Base-by-base conservation (phyloP, 2,329 filamentous ascomycete species). In the Elsinoe perseae region DNA sequence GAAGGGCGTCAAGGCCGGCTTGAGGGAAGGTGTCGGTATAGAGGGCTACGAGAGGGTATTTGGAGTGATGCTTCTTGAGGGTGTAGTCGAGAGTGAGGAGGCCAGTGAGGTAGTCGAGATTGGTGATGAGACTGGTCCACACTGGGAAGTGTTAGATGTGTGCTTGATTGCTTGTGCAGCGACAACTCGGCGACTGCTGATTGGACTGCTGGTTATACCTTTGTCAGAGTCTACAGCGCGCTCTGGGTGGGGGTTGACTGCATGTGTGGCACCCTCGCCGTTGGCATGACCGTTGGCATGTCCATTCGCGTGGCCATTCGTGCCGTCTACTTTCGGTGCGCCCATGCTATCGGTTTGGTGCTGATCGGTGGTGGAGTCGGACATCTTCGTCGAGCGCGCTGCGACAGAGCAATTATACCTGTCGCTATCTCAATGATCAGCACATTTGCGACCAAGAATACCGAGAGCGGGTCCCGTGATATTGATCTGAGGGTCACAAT, bases 51-150 rank as follows among this genome's bases (percentile, higher is more conserved):
- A 95, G 82, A 2, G 89, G 89, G 69, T 93, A 95, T 54, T 79
- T 79, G 12, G 86, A 84, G 18, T 74, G 70, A 57, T 77, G 73
- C 61, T 78, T 77, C 65, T 83, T 83, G 63, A 95, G 82, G 43
- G 86, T 88, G 72, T 87, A 81, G 67, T 90, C 80, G 60, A 95
- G 85, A 1, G 88, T 89, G 56, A 95, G 77, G 52, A 95, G 84
- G 46, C 90, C 90, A 4, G 86, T 80, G 59, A 95, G 83, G 71
- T 95, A 95, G 64, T 79, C 78, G 50, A 82, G 83, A 73, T 93
- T 95, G 58, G 89, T 95, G 68, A 95, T 90, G 62, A 95, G 79
- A 9, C 85, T 87, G 25, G 87, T 89, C 89, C 89, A 95, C 68
- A 93, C 89, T 56, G 25, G 16, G 6, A 2, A 36, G 8, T 20